Evolutionary conservation across 2,329 filamentous ascomycete species (phyloP), one percentile per base, ranked within the genome.

Genomic region (Aspergillus brasiliensis): DNA sequence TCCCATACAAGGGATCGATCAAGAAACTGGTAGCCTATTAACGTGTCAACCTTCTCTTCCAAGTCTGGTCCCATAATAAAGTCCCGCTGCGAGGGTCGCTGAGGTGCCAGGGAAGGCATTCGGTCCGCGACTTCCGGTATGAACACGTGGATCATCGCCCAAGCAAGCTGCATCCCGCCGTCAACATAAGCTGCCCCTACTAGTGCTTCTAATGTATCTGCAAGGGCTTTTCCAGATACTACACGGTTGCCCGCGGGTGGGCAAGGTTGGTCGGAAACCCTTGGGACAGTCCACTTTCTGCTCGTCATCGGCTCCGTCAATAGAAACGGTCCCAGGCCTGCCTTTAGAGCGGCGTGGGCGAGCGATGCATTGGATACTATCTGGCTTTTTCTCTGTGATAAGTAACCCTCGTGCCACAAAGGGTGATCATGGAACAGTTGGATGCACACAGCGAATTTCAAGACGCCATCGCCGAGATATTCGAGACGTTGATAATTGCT

Each of bases 1-100:
- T 59, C 57, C 57, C 57, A 59, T 13, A 59, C 37, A 25, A 59
- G 44, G 38, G 42, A 34, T 17, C 57, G 51, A 42, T 59, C 37
- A n/a, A 53, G 37, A 38, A 59, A 59, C 51, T 55, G 51, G 51
- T 48, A 59, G 13, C 25, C 51, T 38, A 59, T 42, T 38, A 59
- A 31, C 27, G 17, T 48, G 37, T 55, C 51, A 54, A 59, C 53
- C 40, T 59, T 55, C 13, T 48, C 25, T 31, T 59, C 51, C 31
- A 59, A 59, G 38, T 55, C 28, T 17, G 48, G 48, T 31, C 48
- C 27, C 23, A 51, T 31, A 51, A 34, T 17, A 17, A 51, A 31
- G 23, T 25, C 17, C 48, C 17, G 23, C 13, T 31, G 27, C 15
- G 34, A 38, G 21, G 37, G n/a, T 47, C 38, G 11, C 21, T 44